Evolutionary conservation across 2,329 filamentous ascomycete genomes (phyloP).

Genomic region (Aspergillus udagawae): DNA sequence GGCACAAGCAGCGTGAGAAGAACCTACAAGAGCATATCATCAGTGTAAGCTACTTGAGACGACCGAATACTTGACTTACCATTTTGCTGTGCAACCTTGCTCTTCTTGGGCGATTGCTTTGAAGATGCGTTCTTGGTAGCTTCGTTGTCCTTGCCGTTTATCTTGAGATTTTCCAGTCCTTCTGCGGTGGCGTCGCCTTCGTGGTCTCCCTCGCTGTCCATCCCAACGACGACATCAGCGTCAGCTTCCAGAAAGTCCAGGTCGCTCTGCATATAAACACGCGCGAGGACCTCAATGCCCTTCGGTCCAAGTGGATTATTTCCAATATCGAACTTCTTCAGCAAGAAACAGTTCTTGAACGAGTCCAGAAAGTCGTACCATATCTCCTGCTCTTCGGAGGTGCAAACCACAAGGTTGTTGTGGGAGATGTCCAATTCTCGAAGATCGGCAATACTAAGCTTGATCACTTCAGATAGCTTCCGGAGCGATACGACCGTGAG

Average conservation of each 20-base stretch:
- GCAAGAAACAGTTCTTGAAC: constrained; percentile 40
- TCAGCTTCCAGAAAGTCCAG: constrained; percentile 29
- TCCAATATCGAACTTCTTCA: constrained; percentile 45
- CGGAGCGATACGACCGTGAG: constrained; percentile 41
- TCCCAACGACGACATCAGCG: constrained; percentile 15
- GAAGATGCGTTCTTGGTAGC: neutral
- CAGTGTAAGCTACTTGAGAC: neutral
- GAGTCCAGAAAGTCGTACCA: constrained; percentile 45
- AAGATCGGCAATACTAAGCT: constrained; percentile 41
- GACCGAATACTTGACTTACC: constrained; percentile 3
- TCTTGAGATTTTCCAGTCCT: constrained; percentile 4
- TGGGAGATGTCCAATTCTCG: constrained; percentile 45
- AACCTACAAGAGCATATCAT: constrained; percentile 7
- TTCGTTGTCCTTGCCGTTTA: constrained; percentile 18
- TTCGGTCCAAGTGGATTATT: constrained; percentile 40
- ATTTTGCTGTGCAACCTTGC: constrained; percentile 11
- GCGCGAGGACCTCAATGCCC: constrained; percentile 45
- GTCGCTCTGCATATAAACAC: constrained; percentile 39
- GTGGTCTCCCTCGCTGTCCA: neutral
- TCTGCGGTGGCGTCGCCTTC: constrained; percentile 4
- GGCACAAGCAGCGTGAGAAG: neutral
- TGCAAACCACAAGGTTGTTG: constrained; percentile 42
- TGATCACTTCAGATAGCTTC: constrained; percentile 40
- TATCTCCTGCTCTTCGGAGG: constrained; percentile 30
- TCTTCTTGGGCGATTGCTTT: constrained; percentile 17